Evolutionary conservation across 225 moss, liverwort and hornwort species (phyloP).

Genomic region (Marchantia paleacea): DNA sequence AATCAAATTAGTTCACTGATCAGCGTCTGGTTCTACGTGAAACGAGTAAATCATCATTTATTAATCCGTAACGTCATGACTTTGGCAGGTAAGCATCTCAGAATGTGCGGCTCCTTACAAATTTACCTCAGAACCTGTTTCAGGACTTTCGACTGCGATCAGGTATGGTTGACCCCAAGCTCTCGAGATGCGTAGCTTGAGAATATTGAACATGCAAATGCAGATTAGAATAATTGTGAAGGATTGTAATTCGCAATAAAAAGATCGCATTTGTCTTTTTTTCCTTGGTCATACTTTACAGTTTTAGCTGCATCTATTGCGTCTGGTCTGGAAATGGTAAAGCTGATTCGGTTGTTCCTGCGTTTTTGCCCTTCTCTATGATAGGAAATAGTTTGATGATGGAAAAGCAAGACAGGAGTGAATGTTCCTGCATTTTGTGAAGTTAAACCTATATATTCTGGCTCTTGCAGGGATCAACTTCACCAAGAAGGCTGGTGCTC

Average conservation of each 20-base stretch:
- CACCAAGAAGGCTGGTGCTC: conserved; percentile 68
- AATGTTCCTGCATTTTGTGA: not conserved
- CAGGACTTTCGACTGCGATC: not conserved
- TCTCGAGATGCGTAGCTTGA: not conserved
- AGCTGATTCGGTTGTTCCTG: not conserved
- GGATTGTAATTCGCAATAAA: too few species aligned
- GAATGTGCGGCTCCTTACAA: conserved; percentile 19
- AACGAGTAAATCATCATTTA: not conserved
- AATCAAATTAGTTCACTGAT: too few species aligned
- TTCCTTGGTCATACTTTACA: not conserved
- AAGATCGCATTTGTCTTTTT: not conserved
- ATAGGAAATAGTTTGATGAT: not conserved
- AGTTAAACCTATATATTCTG: not conserved
- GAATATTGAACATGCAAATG: not conserved
- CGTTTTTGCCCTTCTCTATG: not conserved
- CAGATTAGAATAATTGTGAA: not conserved
- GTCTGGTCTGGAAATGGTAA: not conserved
- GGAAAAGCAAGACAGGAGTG: not conserved
- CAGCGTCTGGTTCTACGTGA: not conserved
- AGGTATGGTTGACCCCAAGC: conserved; percentile 4
- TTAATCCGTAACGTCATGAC: not conserved
- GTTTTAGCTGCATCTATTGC: not conserved
- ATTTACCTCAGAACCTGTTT: conserved; percentile 1
- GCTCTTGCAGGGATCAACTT: conserved; percentile 42
- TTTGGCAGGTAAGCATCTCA: conserved; percentile 21